These are phyloP conservation scores for Calonectria pseudoturangicola DNA, from an alignment of 2,329 filamentous ascomycete species.

Conservation along the genomic window DNA sequence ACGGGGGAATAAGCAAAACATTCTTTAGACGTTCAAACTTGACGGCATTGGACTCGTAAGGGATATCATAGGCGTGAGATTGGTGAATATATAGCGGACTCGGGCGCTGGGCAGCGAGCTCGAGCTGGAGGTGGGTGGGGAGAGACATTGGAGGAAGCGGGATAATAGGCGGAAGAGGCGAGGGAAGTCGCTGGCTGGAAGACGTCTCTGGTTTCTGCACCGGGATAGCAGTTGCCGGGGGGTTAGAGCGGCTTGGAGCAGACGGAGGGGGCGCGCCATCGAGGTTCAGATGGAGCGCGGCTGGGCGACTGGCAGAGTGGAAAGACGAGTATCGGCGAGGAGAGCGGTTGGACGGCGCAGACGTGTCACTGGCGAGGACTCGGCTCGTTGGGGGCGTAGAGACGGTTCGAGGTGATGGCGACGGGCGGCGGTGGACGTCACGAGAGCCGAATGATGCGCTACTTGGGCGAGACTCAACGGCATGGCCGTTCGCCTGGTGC, in stretches of 20 bases:
- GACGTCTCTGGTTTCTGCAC: slow-evolving; percentile 46
- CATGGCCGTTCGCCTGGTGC: slow-evolving; percentile 51
- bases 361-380: slow-evolving; percentile 54
- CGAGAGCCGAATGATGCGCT: slow-evolving; percentile 33
- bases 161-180: slow-evolving; percentile 73
- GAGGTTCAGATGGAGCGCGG: slow-evolving; percentile 66
- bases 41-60: slow-evolving; percentile 93
- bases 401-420: slow-evolving; percentile 64
- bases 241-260: slow-evolving; percentile 42
- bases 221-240: slow-evolving; percentile 54
- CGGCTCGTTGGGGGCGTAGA: slow-evolving; percentile 72
- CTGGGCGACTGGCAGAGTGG: slow-evolving; percentile 65
- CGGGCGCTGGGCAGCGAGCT: slow-evolving; percentile 76
- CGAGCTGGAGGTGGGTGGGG: slow-evolving; percentile 78
- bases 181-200: slow-evolving; percentile 61
- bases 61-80: slow-evolving; percentile 73
- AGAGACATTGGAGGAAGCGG: slow-evolving; percentile 80
- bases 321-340: slow-evolving; percentile 72
- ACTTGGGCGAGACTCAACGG: slow-evolving; percentile 50
- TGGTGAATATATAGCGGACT: slow-evolving; percentile 80
- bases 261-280: slow-evolving; percentile 53
- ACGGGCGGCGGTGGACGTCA: slow-evolving; percentile 57
- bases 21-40: slow-evolving; percentile 95
- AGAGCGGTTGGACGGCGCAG: slow-evolving; percentile 55
- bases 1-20: slow-evolving; percentile 87